A percentile compares a stretch with the other conserved stretches of the same genome.
Evolutionary conservation across 305 asterid species (phyloP).

Genomic region (Rubia peregrina): DNA sequence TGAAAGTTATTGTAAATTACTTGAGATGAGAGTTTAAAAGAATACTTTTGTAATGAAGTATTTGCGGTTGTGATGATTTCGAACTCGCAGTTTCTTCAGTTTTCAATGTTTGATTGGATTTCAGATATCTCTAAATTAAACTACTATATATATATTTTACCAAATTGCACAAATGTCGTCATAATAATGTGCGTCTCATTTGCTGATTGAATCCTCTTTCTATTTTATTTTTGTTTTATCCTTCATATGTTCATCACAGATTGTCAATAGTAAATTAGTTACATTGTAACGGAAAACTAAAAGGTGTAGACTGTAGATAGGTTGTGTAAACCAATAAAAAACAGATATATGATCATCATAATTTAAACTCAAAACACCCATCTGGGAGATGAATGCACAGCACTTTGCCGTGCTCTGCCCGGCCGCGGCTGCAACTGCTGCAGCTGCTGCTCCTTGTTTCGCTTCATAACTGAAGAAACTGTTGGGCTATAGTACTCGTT

Average conservation of each 20-base stretch:
- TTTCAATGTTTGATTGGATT: neutral
- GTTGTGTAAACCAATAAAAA: slow-evolving; percentile 1
- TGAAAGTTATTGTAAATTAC: neutral
- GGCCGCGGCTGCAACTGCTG: slow-evolving; percentile 54
- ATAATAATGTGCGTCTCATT: neutral
- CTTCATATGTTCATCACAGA: slow-evolving; percentile 19
- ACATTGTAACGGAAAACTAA: slow-evolving; percentile 14
- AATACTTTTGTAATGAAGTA: neutral
- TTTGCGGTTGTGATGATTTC: neutral
- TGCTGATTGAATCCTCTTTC: slow-evolving; percentile 5
- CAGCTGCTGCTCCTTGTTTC: slow-evolving; percentile 59
- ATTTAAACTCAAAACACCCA: slow-evolving; percentile 21
- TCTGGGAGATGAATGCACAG: slow-evolving; percentile 70
- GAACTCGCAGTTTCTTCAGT: neutral
- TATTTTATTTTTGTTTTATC: slow-evolving; percentile 1
- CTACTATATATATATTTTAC: neutral
- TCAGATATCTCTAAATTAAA: neutral
- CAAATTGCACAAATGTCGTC: neutral
- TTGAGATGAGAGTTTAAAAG: neutral
- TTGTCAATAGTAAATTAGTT: slow-evolving; percentile 15
- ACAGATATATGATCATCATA: neutral
- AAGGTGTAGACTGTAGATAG: neutral
- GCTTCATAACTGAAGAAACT: slow-evolving; percentile 82
- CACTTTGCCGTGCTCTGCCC: slow-evolving; percentile 45
- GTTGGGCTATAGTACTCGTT: slow-evolving; percentile 88